Percentiles rank a stretch among this genome's conserved stretches.
Conservation (phyloP, 495 filamentous ascomycete species). For the Sporormia fimetaria region DNA sequence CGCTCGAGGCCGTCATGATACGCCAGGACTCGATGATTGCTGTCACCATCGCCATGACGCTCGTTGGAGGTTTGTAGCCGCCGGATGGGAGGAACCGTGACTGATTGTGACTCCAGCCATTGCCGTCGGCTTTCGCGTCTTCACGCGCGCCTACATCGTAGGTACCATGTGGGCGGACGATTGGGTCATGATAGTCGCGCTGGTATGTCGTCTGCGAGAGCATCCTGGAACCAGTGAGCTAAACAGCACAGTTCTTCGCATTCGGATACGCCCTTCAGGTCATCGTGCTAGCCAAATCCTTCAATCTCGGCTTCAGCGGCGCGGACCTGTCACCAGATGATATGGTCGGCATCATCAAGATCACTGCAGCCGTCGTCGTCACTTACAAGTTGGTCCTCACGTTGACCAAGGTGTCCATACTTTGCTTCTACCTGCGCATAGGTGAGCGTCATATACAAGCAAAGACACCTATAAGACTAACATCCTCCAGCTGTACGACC, state of each 20-base stretch:
- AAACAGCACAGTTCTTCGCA: conserved; percentile 1
- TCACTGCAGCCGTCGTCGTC: conserved; percentile 7
- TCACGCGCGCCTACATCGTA: conserved; percentile 11
- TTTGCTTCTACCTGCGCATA: conserved; percentile 40
- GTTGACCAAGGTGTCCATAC: conserved; percentile 36
- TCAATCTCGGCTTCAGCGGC: conserved; percentile 8
- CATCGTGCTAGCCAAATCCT: conserved; percentile 2
- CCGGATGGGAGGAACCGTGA: no score
- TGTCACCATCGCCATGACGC: conserved; percentile 5
- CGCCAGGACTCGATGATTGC: conserved; percentile 9
- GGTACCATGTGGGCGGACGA: conserved; percentile 7
- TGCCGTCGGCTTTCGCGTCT: conserved; percentile 7
- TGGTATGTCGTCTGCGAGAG: conserved; percentile 1
- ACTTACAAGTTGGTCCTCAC: conserved; percentile 10
- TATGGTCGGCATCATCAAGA: conserved; percentile 28
- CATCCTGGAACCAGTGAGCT: background rate
- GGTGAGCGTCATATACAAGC: conserved; percentile 25
- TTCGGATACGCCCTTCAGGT: conserved; percentile 7
- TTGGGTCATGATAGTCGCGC: conserved; percentile 12
- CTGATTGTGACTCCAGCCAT: background rate
- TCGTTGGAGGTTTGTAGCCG: conserved; percentile 3
- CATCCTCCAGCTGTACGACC: conserved; percentile 1
- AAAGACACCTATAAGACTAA: background rate
- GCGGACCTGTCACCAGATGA: background rate
- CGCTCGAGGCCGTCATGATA: background rate